Conservation (phyloP, 257 asterid genomes). For the Solanum corneliomulleri region DNA sequence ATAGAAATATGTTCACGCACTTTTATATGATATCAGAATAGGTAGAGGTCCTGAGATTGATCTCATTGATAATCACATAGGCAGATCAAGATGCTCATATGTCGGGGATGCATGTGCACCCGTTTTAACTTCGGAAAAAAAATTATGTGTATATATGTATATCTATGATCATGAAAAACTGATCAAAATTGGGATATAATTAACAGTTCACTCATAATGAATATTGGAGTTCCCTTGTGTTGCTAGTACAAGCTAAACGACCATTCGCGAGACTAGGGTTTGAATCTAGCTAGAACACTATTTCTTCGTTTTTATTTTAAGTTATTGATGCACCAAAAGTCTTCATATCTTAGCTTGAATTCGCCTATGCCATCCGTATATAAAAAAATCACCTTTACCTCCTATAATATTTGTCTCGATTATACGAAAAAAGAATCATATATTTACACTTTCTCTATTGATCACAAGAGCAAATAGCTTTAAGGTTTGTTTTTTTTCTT, state of each 20-base stretch:
- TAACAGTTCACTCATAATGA: not conserved
- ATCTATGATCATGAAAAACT: too few species aligned
- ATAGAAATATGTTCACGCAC: too few species aligned
- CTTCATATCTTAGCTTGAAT: not conserved
- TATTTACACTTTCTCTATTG: not conserved
- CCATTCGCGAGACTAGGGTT: not conserved
- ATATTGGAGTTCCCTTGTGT: not conserved
- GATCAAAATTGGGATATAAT: too few species aligned
- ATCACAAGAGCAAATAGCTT: slow-evolving; percentile 1
- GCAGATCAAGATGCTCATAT: not conserved
- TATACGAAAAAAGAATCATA: not conserved
- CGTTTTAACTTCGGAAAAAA: too few species aligned
- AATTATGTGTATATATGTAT: not conserved
- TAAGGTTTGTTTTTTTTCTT: not conserved
- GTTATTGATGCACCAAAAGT: not conserved
- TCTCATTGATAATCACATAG: not conserved
- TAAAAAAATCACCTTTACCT: not conserved
- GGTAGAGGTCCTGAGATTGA: not conserved
- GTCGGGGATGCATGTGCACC: not conserved
- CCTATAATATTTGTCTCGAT: not conserved
- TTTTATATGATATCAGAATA: not conserved
- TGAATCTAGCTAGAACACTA: not conserved
- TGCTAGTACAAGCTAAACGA: not conserved
- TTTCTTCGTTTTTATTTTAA: too few species aligned
- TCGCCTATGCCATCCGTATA: too few species aligned